Evolutionary conservation across 1,284 basidiomycete genomes (phyloP), one percentile per base, ranked within the genome.

Genomic region (Retiboletus flavoniger): DNA sequence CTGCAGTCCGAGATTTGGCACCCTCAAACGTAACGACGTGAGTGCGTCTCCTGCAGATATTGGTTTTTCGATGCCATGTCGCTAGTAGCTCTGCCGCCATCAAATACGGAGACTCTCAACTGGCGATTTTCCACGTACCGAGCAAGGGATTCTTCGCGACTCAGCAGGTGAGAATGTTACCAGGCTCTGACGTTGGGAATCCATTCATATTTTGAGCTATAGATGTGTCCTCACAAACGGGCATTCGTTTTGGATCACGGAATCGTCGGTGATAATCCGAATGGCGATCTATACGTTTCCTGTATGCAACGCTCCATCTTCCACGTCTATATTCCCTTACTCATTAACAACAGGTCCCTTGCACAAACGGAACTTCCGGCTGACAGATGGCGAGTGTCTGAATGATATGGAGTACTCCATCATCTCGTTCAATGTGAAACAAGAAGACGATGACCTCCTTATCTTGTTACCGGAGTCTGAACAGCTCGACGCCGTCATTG

Each of bases 201-300:
- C 24, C 39, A 5, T 19, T 41, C 24, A 17, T 7, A 11, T 21
- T 21, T 24, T 14, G 4, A 24, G 8, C 21, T 41, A 21, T 14
- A 78, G 76, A 79, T 80, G 79, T 80, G 82, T 65, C 82, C 82
- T 2, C 82, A 84, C 66, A 79, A 82, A 53, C 77, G 86, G 3
- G 86, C 87, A 0, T 89, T 89, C 60, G 85, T 89, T 13, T 79
- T 91, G 26, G 82, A 85, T 34, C 84, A 89, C 58, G 89, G 89
- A 26, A 75, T 85, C 51, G 71, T 87, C 16, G 82, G 83, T 1
- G 83, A 85, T 61, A 81, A 83, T 53, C 66, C 75, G n/a, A 71
- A 77, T 6, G 83, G 82, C 2, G 69, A 73, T 8, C 59, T 78
- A 19, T 77, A 78, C 36, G 70, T 78, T 38, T 77, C 77, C 17